These are phyloP conservation scores for Pelargonium cotyledonis DNA, from an alignment of 441 rosid genomes.

Conservation along the genomic window DNA sequence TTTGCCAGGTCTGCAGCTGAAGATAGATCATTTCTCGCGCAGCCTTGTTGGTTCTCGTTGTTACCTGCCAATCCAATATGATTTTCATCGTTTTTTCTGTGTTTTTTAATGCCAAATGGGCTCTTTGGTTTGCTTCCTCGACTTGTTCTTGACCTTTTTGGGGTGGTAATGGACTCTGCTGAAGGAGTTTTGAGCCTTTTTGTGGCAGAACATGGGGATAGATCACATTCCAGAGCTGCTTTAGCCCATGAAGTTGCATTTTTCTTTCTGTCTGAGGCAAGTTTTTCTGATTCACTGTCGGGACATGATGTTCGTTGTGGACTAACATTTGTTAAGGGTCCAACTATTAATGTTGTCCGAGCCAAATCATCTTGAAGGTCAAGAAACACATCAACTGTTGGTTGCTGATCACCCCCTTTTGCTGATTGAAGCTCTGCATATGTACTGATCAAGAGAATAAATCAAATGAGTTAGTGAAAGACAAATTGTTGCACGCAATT, in stretches of 20 bases:
- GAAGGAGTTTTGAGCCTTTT: slow-evolving; percentile 12
- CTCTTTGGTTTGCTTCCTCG: slow-evolving; percentile 11
- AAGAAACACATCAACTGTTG: slow-evolving; percentile 43
- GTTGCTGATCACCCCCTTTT: slow-evolving; percentile 32
- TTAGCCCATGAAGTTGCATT: slow-evolving; percentile 53
- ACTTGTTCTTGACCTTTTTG: slow-evolving; percentile 5
- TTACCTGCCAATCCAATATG: slow-evolving; percentile 15
- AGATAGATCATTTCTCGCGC: slow-evolving; percentile 31
- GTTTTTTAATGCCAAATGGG: slow-evolving; percentile 8
- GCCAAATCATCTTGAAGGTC: slow-evolving; percentile 52
- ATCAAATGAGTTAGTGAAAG: background rate
- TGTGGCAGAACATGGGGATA: slow-evolving; percentile 28
- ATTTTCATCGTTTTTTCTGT: slow-evolving; percentile 19
- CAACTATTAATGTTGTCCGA: slow-evolving; percentile 36
- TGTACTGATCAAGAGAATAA: slow-evolving; percentile 29
- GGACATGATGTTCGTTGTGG: slow-evolving; percentile 18
- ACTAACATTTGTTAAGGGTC: slow-evolving; percentile 24
- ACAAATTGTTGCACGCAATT: no score
- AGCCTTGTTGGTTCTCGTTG: slow-evolving; percentile 17
- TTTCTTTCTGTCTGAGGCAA: slow-evolving; percentile 41
- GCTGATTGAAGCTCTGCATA: slow-evolving; percentile 53
- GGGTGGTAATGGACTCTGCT: background rate
- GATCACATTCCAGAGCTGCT: slow-evolving; percentile 60
- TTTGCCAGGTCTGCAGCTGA: slow-evolving; percentile 34
- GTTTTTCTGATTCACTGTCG: slow-evolving; percentile 21